Evolutionary conservation across 2,329 filamentous ascomycete species (phyloP), one percentile per base, ranked within the genome.

Genomic region (Pseudogymnoascus destructans): DNA sequence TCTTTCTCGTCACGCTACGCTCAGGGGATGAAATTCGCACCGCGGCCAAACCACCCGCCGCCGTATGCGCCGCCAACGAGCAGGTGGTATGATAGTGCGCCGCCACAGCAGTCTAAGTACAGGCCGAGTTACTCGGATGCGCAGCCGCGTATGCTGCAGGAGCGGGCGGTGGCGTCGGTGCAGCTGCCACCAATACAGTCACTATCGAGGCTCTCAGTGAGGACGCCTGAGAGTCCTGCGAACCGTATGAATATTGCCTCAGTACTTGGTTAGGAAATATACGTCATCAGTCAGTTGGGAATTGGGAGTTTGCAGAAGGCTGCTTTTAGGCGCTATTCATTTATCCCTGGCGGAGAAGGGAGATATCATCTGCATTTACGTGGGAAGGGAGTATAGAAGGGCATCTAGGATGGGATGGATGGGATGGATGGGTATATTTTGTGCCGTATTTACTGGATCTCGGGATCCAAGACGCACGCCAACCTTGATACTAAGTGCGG

Each of bases 1-100:
- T 60, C 57, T 36, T 64, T 64, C 40, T 36, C 64, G 35, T 46
- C 64, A 46, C 63, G 64, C 2, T 52, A 52, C 46, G 21, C 27
- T 0, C 46, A 52, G 46, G 46, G 27, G 27, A 25, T 5, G 15
- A 52, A 52, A 30, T 52, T 5, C 27, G 21, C 46, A 4, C 9
- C 3, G 1, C 13, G 46, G 1, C 35, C 35, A 1, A 19, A 1
- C 3, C 35, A 17, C 35, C 35, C 15, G 2, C 15, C 35, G 8
- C 15, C 35, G 35, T 38, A 38, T 17, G 35, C 15, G 32, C 35
- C 3, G 35, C 35, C 9, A 15, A 3, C 19, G 15, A 11, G 6
- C 35, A 38, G 35, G 15, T 38, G 35, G 35, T 38, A 38, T 15
- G 35, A 38, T 17, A 38, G 5, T 30, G 27, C 35, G 15, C 35